Conservation (phyloP, 1,284 basidiomycete species). For the Waitea zeae region DNA sequence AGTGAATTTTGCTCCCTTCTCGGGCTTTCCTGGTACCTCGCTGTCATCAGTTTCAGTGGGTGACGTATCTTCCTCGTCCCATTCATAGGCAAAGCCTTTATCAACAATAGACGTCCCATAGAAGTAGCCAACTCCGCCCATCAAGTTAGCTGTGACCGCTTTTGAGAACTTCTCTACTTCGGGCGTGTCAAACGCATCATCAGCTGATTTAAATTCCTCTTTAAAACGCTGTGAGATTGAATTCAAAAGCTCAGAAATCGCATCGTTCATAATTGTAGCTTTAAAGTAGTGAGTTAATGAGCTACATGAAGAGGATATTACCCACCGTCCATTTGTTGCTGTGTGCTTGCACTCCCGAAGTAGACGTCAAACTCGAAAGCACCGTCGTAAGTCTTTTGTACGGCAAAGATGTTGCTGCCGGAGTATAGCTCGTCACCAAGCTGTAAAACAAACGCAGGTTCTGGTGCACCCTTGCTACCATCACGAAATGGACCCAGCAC, state of each 20-base stretch:
- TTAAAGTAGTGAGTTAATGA: not conserved
- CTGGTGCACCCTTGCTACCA: slow-evolving; percentile 36
- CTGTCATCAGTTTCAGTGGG: slow-evolving; percentile 20
- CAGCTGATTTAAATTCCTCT: no score
- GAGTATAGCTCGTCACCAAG: slow-evolving; percentile 59
- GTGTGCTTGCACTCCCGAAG: slow-evolving; percentile 54
- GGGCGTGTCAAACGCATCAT: no score
- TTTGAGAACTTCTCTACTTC: slow-evolving; percentile 67
- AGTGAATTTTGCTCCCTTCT: slow-evolving; percentile 44
- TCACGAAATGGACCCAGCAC: slow-evolving; percentile 33
- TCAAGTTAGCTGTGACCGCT: slow-evolving; percentile 74
- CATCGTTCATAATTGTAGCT: no score
- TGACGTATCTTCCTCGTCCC: slow-evolving; percentile 58
- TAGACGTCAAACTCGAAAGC: slow-evolving; percentile 78
- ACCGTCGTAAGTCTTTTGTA: slow-evolving; percentile 76
- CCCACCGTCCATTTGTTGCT: slow-evolving; percentile 43
- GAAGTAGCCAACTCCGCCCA: slow-evolving; percentile 90
- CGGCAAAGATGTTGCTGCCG: slow-evolving; percentile 65
- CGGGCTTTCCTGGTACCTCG: slow-evolving; percentile 22
- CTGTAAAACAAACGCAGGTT: slow-evolving; percentile 64
- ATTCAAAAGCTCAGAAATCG: no score
- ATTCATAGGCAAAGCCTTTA: slow-evolving; percentile 68
- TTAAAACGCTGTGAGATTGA: no score
- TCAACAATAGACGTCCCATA: slow-evolving; percentile 85
- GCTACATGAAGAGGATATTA: slow-evolving; percentile 17